Conservation (phyloP, 352 stramenopile species). For the Phytophthora crassamura region DNA sequence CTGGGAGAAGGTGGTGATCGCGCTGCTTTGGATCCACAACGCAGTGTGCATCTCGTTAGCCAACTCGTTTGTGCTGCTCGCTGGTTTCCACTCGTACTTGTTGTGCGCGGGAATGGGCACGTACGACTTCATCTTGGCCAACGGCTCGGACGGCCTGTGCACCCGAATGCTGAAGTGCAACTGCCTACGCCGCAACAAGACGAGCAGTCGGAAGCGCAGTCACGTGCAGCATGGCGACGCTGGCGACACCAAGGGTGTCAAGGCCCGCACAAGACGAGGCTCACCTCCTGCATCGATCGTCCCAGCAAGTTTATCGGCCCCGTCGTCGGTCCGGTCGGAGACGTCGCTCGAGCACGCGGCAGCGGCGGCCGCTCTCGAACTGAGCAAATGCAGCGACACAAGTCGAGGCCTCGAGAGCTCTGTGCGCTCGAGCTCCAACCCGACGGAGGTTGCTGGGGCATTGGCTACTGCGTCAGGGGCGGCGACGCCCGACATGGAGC, state of each 20-base stretch:
- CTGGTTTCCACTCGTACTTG: constrained; percentile 83
- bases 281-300: constrained; percentile 21
- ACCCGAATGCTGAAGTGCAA: constrained; percentile 81
- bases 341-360: constrained; percentile 20
- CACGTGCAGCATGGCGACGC: constrained; percentile 42
- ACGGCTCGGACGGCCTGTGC: constrained; percentile 77
- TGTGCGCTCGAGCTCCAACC: constrained; percentile 1
- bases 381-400: constrained; percentile 17
- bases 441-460: constrained; percentile 7
- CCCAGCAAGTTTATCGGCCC: constrained; percentile 23
- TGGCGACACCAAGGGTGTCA: constrained; percentile 19
- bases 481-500: constrained; percentile 8
- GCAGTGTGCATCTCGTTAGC: constrained; percentile 57
- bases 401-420: constrained; percentile 5
- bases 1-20: constrained; percentile 55
- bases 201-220: constrained; percentile 30
- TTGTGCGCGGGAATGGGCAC: constrained; percentile 73
- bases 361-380: constrained; percentile 14
- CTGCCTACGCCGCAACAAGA: constrained; percentile 53
- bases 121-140: constrained; percentile 87
- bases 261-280: constrained; percentile 26
- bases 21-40: constrained; percentile 83
- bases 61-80: constrained; percentile 76
- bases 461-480: background rate
- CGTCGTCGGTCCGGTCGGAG: constrained; percentile 21